Evolutionary conservation across 306 rosid genomes (phyloP).

Genomic region (Erythrophleum fordii): DNA sequence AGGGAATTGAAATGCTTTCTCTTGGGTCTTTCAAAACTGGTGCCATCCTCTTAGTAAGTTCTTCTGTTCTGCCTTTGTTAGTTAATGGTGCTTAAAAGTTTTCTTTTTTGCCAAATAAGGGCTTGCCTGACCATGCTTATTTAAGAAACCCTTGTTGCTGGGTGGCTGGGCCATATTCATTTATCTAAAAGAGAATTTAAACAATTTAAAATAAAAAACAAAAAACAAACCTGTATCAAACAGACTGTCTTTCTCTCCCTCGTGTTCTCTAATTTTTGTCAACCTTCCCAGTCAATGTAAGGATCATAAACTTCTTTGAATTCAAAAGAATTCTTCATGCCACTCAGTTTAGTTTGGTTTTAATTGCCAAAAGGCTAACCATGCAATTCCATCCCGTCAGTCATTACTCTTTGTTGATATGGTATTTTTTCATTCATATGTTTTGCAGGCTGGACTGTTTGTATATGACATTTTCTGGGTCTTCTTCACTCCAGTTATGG

Average conservation of each 20-base stretch:
- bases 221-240: not conserved
- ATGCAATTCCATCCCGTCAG: not conserved
- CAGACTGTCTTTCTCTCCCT: not conserved
- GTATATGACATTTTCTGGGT: constrained; percentile 99
- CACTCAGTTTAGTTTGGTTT: constrained; percentile 2
- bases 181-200: not conserved
- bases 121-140: not conserved
- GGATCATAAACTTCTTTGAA: not conserved
- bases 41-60: constrained; percentile 92
- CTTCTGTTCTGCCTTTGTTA: not conserved
- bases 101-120: not conserved
- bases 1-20: constrained; percentile 99
- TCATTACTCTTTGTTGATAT: constrained; percentile 9
- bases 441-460: constrained; percentile 87
- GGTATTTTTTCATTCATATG: constrained; percentile 22
- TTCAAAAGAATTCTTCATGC: not conserved
- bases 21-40: constrained; percentile 99
- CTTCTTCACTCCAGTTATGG: constrained; percentile 99
- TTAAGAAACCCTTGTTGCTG: not conserved
- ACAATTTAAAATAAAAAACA: not conserved
- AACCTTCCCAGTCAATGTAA: not conserved
- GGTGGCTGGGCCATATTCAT: not conserved
- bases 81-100: constrained; percentile 1
- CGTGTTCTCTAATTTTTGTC: not conserved
- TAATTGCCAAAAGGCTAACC: constrained; percentile 11